Base-by-base conservation (phyloP, 495 filamentous ascomycete species). In the Aspergillus homomorphus region DNA sequence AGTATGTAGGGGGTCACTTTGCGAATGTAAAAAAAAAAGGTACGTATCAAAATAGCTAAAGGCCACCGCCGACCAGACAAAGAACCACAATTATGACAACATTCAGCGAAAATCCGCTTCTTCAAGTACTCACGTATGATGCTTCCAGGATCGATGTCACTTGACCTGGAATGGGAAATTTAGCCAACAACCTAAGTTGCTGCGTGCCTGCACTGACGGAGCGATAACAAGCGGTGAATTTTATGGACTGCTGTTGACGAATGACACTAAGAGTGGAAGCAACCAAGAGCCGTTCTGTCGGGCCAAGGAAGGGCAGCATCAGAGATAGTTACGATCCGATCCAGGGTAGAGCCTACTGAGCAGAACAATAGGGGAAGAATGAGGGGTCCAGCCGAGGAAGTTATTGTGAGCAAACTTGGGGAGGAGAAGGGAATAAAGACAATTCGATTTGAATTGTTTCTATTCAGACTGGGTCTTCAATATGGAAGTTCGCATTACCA, bases 221-320 rank as follows among this genome's bases (percentile, higher is more conserved):
- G 16, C 21, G n/a, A 57, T 45, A 57, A 66, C 21, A 63, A 59
- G 63, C 63, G 60, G 60, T 66, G 60, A 45, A 63, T 59, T 62
- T 38, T 15, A 57, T 51, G 51, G 55, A 45, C 49, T 26, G 52
- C 44, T 44, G 46, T 46, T 14, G 33, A 38, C 12, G 33, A 9
- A 38, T 14, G 8, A 2, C 33, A 38, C 6, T 38, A 2, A 38
- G 33, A n/a, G n/a, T n/a, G n/a, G 4, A 38, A 48, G 20, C 14
- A 24, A 5, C 19, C 33, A 44, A 49, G 38, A 38, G 28, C 23
- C 16, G 33, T 56, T 53, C 33, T 54, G 45, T 46, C 44, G 18
- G 41, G 42, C 57, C 51, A 51, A 53, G 54, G 43, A 60, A 58
- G 42, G 44, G 54, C 46, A 53, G 56, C 41, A 23, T 51, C 16